Evolutionary conservation across 208 protist genomes (phyloP).

Genomic region (Wallacemonas sp.): DNA sequence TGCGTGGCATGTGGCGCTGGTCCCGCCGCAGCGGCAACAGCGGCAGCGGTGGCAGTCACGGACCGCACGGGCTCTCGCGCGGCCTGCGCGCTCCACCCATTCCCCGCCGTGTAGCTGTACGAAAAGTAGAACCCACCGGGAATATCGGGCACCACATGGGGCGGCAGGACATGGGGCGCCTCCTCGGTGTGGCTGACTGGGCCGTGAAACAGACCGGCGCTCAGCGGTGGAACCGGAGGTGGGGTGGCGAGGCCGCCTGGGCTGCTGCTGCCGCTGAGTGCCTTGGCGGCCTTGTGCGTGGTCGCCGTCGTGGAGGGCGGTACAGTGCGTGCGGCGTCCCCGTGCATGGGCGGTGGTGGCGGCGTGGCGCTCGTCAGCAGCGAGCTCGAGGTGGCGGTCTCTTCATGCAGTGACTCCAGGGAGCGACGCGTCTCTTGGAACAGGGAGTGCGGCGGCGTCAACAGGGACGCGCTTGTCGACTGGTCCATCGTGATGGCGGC

Average conservation of each 20-base stretch:
- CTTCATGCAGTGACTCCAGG: neutral
- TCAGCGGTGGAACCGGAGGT: neutral
- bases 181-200: neutral
- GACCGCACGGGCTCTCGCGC: too few species aligned
- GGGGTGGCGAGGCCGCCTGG: too few species aligned
- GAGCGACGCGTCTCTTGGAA: neutral
- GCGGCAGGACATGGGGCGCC: too few species aligned
- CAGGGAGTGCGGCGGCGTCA: neutral
- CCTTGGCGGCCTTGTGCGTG: neutral
- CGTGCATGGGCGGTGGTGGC: neutral
- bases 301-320: neutral
- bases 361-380: neutral
- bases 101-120: neutral
- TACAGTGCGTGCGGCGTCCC: neutral
- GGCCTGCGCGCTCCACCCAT: neutral
- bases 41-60: too few species aligned
- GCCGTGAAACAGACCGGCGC: neutral
- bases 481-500: neutral
- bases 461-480: too few species aligned
- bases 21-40: too few species aligned
- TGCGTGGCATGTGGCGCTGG: neutral
- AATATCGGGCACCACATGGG: neutral
- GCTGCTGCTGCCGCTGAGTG: neutral
- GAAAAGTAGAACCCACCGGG: neutral
- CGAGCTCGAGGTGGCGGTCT: neutral